A percentile compares a stretch with the other conserved stretches of the same genome.
Conservation (phyloP, 148 eudicot genomes). For the Amaranthus palmeri region DNA sequence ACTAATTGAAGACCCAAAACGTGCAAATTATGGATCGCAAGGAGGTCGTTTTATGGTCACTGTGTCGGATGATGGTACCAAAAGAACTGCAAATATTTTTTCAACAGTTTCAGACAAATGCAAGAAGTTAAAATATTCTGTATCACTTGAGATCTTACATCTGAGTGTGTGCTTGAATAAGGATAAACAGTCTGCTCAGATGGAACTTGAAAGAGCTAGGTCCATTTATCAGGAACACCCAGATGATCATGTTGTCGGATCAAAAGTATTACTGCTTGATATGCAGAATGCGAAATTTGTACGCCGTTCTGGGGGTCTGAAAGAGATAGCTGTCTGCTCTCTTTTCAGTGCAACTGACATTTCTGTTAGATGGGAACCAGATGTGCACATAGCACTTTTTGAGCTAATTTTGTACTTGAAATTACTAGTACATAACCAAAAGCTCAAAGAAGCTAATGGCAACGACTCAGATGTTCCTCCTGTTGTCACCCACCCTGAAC, state of each 20-base stretch:
- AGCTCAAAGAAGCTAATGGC: constrained; percentile 41
- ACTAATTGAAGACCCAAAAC: constrained; percentile 76
- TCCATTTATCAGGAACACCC: constrained; percentile 71
- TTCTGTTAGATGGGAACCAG: constrained; percentile 93
- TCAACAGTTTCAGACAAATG: constrained; percentile 53
- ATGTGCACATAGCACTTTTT: constrained; percentile 73
- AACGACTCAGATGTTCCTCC: constrained; percentile 23
- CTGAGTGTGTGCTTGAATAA: constrained; percentile 71
- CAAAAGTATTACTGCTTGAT: constrained; percentile 70
- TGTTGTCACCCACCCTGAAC: constrained; percentile 29
- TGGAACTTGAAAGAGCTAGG: constrained; percentile 94
- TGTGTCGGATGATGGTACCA: constrained; percentile 71
- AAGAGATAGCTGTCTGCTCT: constrained; percentile 81
- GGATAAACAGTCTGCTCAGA: constrained; percentile 76
- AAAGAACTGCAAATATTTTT: constrained; percentile 63
- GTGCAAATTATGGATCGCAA: constrained; percentile 96
- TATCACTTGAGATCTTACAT: constrained; percentile 81
- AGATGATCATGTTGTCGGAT: constrained; percentile 46
- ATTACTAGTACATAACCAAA: constrained; percentile 56
- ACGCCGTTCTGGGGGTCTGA: constrained; percentile 77
- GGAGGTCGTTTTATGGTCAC: constrained; percentile 77
- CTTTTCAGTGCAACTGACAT: constrained; percentile 97
- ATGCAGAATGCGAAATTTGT: constrained; percentile 90
- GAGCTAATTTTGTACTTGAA: constrained; percentile 73
- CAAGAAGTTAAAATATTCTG: constrained; percentile 63